phyloP scores from a whole-genome alignment of 2,329 filamentous ascomycete species.

The Pestalotiopsis sp. region DNA sequence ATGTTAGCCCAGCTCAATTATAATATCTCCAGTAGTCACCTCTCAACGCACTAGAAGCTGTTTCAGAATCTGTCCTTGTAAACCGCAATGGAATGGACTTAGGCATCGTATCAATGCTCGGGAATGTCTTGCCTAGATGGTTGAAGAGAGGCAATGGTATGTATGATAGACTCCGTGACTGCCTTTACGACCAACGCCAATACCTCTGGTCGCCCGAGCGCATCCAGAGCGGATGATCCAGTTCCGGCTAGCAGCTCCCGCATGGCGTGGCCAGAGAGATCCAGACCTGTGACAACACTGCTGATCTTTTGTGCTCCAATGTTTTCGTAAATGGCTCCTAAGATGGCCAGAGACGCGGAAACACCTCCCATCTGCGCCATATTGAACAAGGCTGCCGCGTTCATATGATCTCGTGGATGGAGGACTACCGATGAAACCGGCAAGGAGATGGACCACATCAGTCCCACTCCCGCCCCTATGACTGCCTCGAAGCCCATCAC shows the following conservation, averaged over 20 bases:
- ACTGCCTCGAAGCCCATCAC: constrained; percentile 32
- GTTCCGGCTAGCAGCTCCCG: constrained; percentile 28
- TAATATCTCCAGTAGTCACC: too few relatives aligned
- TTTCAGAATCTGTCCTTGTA: too few relatives aligned
- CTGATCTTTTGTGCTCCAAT: constrained; percentile 25
- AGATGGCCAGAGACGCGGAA: constrained; percentile 25
- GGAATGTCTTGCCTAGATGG: too few relatives aligned
- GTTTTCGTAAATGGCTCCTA: constrained; percentile 32
- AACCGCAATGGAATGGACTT: too few relatives aligned
- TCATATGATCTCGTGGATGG: constrained; percentile 26
- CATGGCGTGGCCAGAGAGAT: constrained; percentile 23
- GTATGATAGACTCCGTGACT: too few relatives aligned
- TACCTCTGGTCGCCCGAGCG: too few relatives aligned
- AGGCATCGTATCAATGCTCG: too few relatives aligned
- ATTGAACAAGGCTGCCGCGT: constrained; percentile 33
- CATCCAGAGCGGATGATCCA: constrained; percentile 19
- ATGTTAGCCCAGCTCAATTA: too few relatives aligned
- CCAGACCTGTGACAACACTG: constrained; percentile 17
- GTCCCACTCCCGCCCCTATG: constrained; percentile 32
- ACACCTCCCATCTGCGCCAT: constrained; percentile 33
- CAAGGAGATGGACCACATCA: constrained; percentile 31
- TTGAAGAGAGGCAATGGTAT: too few relatives aligned
- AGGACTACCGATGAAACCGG: constrained; percentile 29
- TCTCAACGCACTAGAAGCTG: too few relatives aligned
- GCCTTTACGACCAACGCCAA: too few relatives aligned